These are phyloP conservation scores for Fagopyrum esculentum DNA, from an alignment of 148 eudicot genomes.

Conservation along the genomic window DNA sequence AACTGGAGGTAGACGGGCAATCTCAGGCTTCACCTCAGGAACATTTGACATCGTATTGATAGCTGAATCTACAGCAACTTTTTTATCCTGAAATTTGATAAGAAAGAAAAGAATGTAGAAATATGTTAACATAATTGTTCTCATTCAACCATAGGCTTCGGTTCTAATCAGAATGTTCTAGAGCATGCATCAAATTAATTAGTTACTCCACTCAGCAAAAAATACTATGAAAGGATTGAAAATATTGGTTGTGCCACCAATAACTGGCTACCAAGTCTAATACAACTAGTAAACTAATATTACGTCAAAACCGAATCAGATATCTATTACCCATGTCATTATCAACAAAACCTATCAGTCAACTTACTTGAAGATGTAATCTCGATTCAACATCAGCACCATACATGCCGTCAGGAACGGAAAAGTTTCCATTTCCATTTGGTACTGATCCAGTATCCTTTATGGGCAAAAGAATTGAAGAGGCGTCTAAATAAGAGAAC, in stretches of 20 bases:
- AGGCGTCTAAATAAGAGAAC: neutral
- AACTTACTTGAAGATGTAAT: slow-evolving; percentile 32
- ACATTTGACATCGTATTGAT: slow-evolving; percentile 29
- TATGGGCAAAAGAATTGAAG: neutral
- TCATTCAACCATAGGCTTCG: neutral
- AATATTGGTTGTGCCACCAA: neutral
- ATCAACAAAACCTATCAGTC: neutral
- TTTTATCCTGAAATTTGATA: slow-evolving; percentile 39
- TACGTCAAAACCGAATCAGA: neutral
- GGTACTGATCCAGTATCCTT: slow-evolving; percentile 66
- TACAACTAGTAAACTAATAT: neutral
- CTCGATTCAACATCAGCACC: slow-evolving; percentile 75
- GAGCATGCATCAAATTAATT: neutral
- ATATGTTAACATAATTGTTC: neutral
- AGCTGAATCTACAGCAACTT: slow-evolving; percentile 28
- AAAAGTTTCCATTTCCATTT: slow-evolving; percentile 46
- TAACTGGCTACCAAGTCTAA: neutral
- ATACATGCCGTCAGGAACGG: slow-evolving; percentile 61
- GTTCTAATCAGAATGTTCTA: neutral
- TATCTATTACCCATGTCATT: neutral
- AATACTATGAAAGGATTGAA: neutral
- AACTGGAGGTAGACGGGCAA: slow-evolving; percentile 33
- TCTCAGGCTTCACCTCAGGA: slow-evolving; percentile 41
- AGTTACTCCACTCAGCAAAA: neutral
- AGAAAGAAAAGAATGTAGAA: neutral